Conservation (phyloP, 495 filamentous ascomycete genomes). For the Mycothermus thermophilus region DNA sequence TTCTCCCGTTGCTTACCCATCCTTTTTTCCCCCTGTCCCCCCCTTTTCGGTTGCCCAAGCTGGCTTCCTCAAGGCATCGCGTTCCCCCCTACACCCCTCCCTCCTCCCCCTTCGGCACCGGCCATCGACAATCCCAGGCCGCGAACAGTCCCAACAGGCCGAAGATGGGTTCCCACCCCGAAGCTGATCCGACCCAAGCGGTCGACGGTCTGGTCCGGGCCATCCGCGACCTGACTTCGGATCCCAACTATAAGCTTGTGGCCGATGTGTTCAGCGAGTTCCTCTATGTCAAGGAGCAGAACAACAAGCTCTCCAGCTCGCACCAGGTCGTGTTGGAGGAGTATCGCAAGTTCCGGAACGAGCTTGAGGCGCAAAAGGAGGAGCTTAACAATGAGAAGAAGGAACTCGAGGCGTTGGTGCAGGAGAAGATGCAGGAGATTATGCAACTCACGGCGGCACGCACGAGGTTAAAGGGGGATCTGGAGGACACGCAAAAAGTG, state of each 20-base stretch:
- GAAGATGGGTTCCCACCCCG: conserved; percentile 13
- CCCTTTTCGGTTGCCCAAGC: conserved; percentile 9
- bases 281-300: conserved; percentile 25
- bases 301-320: conserved; percentile 19
- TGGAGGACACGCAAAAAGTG: conserved; percentile 12
- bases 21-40: not conserved
- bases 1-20: not conserved
- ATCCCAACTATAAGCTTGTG: conserved; percentile 27
- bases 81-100: not conserved
- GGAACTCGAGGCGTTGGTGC: conserved; percentile 16
- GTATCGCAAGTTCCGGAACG: conserved; percentile 24
- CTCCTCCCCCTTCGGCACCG: not conserved
- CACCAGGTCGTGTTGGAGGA: conserved; percentile 23
- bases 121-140: conserved; percentile 3
- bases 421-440: conserved; percentile 19
- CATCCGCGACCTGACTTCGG: conserved; percentile 23
- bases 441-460: conserved; percentile 13
- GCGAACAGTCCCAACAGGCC: conserved; percentile 4
- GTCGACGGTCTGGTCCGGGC: conserved; percentile 25
- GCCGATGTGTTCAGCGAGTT: conserved; percentile 27
- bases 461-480: conserved; percentile 14
- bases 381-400: conserved; percentile 16
- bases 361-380: conserved; percentile 19
- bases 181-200: conserved; percentile 17
- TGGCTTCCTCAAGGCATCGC: conserved; percentile 10